Evolutionary conservation across 805 yeast species (phyloP), one percentile per base, ranked within the genome.

Genomic region (Wickerhamomyces canadensis): DNA sequence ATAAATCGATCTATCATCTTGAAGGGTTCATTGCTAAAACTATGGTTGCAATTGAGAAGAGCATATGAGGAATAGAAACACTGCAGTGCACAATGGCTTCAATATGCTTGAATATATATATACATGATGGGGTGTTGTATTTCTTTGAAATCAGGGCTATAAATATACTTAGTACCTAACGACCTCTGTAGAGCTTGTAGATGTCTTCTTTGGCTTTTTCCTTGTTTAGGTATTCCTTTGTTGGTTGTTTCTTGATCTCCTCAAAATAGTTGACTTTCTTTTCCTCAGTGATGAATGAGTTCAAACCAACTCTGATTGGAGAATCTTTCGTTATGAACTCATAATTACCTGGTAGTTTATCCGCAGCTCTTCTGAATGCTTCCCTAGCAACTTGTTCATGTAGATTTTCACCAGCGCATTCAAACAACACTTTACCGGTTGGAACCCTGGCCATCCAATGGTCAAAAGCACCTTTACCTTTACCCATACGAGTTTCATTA

Each of bases 401-500:
- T 50, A 91, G 72, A 44, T 74, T 67, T 14, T 78, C 81, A 44
- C 82, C 84, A 28, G 66, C 68, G 55, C 89, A 78, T 65, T 93
- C 98, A 55, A 89, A 87, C 17, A 89, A 68, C 29, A 93, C 79
- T 56, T 88, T 89, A 4, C 98, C 98, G 0, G 97, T 89, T 28
- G 98, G 95, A 12, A 93, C 93, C 54, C 98, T 78, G 24, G 80
- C 84, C 53, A 95, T 94, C 98, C 98, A 93, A 67, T 87, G 93
- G 54, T 87, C 96, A 58, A 93, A 91, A 0, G 89, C 82, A 64
- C 98, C 98, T 65, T 93, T 93, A 68, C 98, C 98, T 63, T 93
- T 93, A 70, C 98, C 98, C 98, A 93, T 93, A 80, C 98, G 93
- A 10, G 96, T 87, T 61, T 93, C 96, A 61, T 93, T 93, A 67